Evolutionary conservation across 148 eudicot genomes (phyloP).

Genomic region (Diospyros lotus): DNA sequence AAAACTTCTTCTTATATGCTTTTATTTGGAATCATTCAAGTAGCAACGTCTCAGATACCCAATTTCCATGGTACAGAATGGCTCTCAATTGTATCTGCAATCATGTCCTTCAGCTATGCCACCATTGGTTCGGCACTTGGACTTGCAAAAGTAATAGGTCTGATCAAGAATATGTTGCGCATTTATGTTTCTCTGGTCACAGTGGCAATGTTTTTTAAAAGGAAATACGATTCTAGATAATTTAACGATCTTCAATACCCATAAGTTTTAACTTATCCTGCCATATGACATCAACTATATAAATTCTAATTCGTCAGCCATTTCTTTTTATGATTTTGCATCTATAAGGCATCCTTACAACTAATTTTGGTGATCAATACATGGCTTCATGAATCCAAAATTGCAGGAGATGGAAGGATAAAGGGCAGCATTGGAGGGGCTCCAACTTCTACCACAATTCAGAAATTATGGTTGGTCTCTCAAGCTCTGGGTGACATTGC

Average conservation of each 20-base stretch:
- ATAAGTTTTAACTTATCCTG: not conserved
- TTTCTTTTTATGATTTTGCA: too few relatives aligned
- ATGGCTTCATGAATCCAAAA: not conserved
- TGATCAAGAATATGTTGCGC: not conserved
- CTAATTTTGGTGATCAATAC: not conserved
- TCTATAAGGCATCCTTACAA: too few relatives aligned
- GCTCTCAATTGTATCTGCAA: constrained; percentile 72
- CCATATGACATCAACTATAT: too few relatives aligned
- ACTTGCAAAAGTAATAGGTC: constrained; percentile 63
- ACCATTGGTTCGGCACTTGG: constrained; percentile 71
- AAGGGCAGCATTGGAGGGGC: constrained; percentile 70
- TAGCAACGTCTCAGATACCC: constrained; percentile 75
- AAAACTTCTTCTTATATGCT: constrained; percentile 46
- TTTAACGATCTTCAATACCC: not conserved
- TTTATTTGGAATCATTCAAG: constrained; percentile 63
- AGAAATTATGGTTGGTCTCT: constrained; percentile 68
- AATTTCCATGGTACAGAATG: constrained; percentile 61
- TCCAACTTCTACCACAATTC: constrained; percentile 41
- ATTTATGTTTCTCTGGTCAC: not conserved
- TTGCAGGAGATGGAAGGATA: constrained; percentile 59
- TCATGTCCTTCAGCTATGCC: constrained; percentile 80
- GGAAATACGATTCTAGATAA: not conserved
- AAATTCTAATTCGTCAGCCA: too few relatives aligned
- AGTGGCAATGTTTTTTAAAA: not conserved
- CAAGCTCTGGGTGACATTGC: constrained; percentile 89